Conservation (phyloP, 352 stramenopile genomes). For the Globisporangium apiculatum region DNA sequence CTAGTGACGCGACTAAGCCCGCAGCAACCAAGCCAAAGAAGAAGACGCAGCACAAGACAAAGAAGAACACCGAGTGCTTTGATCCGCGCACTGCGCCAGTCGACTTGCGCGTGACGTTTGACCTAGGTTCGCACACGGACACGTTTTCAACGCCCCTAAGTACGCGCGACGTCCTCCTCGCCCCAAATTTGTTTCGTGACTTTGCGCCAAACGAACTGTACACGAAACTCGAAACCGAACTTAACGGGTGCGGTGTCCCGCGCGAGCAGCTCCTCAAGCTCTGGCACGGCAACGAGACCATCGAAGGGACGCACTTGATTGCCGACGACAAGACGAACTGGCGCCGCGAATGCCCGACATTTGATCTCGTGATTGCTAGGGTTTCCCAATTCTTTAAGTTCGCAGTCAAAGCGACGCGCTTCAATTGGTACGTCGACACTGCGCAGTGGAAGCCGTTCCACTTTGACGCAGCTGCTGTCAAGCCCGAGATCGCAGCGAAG, state of each 20-base stretch:
- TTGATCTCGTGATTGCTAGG: conserved; percentile 72
- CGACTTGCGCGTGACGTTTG: conserved; percentile 65
- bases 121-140: conserved; percentile 44
- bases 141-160: conserved; percentile 54
- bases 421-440: conserved; percentile 95
- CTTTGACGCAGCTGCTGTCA: conserved; percentile 91
- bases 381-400: conserved; percentile 88
- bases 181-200: conserved; percentile 69
- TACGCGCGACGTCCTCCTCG: conserved; percentile 56
- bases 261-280: conserved; percentile 66
- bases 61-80: conserved; percentile 67
- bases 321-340: conserved; percentile 84
- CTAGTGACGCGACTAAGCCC: neutral
- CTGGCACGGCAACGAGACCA: conserved; percentile 84
- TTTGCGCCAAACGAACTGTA: conserved; percentile 71
- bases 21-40: conserved; percentile 6
- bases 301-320: conserved; percentile 92
- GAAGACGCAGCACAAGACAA: conserved; percentile 4
- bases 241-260: conserved; percentile 60
- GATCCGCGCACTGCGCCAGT: conserved; percentile 61
- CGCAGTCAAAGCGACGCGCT: conserved; percentile 85
- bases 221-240: conserved; percentile 51
- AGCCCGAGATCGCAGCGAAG: conserved; percentile 85
- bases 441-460: conserved; percentile 93
- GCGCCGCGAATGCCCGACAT: conserved; percentile 70